Evolutionary conservation across 805 yeast species (phyloP).

Genomic region (Candida khao-thaluensis): DNA sequence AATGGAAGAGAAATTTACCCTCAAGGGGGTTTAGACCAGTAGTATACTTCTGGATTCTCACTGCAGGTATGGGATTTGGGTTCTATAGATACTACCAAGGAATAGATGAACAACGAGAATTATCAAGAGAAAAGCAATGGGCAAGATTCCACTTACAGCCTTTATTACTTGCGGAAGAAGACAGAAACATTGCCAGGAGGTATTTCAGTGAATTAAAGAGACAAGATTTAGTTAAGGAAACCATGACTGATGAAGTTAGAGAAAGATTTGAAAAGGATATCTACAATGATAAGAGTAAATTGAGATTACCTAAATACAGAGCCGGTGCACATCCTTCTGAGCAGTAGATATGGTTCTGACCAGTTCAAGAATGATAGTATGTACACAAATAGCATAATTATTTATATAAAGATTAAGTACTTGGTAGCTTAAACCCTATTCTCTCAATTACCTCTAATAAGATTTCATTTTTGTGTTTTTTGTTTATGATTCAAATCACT

Average conservation of each 20-base stretch:
- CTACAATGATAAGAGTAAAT: conserved; percentile 44
- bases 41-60: conserved; percentile 63
- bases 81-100: conserved; percentile 65
- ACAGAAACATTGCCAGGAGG: conserved; percentile 74
- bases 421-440: too few relatives aligned
- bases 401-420: not conserved
- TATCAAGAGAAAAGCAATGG: conserved; percentile 75
- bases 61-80: conserved; percentile 68
- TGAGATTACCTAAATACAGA: conserved; percentile 42
- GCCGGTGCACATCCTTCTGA: conserved; percentile 41
- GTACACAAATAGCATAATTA: conserved; percentile 1
- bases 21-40: conserved; percentile 81
- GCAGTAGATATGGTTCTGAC: too few relatives aligned
- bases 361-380: not conserved
- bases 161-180: conserved; percentile 76
- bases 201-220: conserved; percentile 61
- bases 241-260: conserved; percentile 38
- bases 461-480: too few relatives aligned
- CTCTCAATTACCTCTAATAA: too few relatives aligned
- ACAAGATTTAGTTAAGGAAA: conserved; percentile 53
- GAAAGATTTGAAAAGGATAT: conserved; percentile 44
- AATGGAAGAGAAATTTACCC: conserved; percentile 87
- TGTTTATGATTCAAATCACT: too few relatives aligned
- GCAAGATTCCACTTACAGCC: conserved; percentile 73
- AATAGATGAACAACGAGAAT: conserved; percentile 72